Conservation (phyloP, 2,329 filamentous ascomycete genomes). For the Phaeosphaeriaceae sp. region DNA sequence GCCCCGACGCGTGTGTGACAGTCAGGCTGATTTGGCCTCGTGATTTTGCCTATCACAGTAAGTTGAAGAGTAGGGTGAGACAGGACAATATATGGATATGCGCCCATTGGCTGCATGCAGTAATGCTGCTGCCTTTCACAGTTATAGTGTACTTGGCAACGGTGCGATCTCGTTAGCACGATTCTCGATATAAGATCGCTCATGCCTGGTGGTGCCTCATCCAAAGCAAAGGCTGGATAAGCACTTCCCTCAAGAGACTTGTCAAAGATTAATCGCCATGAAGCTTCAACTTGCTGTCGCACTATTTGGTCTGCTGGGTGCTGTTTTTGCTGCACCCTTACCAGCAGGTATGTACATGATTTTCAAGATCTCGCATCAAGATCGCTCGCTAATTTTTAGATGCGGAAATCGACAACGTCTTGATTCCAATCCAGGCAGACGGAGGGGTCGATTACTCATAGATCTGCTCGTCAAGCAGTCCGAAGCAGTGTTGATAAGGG, state of each 20-base stretch:
- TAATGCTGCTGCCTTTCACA: background rate
- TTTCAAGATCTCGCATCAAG: background rate
- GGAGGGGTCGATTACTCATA: background rate
- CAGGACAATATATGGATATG: background rate
- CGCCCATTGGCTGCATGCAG: background rate
- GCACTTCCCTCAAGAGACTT: background rate
- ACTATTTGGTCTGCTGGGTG: background rate
- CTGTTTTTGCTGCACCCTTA: background rate
- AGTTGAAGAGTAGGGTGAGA: background rate
- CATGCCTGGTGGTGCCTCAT: background rate
- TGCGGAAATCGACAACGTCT: background rate
- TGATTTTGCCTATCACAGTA: background rate
- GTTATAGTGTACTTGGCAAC: background rate
- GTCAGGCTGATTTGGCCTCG: background rate
- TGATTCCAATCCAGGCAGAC: background rate
- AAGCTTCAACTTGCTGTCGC: background rate
- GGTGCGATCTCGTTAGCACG: background rate
- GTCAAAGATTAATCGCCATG: background rate
- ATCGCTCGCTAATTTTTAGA: background rate
- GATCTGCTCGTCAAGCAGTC: background rate
- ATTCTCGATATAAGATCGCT: background rate
- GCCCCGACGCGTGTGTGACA: background rate
- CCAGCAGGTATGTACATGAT: background rate
- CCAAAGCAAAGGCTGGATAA: background rate
- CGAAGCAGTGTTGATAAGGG: background rate